Evolutionary conservation across 192 early-diverging fungal species (phyloP), one percentile per base, ranked within the genome.

Genomic region (Linnemannia hyalina): DNA sequence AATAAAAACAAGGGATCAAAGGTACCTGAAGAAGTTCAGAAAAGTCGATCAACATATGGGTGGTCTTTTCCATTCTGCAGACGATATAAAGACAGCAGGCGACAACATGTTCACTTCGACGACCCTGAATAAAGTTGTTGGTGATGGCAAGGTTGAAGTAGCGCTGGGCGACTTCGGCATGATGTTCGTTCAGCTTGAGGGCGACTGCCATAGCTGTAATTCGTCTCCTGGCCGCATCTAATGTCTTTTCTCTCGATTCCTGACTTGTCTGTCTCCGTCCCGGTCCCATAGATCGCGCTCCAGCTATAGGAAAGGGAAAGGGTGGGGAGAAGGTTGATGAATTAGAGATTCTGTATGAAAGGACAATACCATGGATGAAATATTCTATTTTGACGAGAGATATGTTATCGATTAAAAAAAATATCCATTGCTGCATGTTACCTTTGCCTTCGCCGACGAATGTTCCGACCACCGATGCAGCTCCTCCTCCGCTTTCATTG

Each of bases 1-100:
- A 29, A 26, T 0, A 22, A 32, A 11, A 29, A 29, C 0, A 23
- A 15, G 2, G 29, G 4, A 32, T 3, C 10, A 65, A 32, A 32
- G 0, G 69, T 89, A 94, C 95, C 75, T 94, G 92, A 60, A 98
- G 82, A 6, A 96, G 88, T 79, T 99, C 98, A 2, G 97, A 93
- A 78, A 99, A 99, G 78, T 99, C 98, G 63, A 99, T 99, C 60
- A 99, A 90, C 97, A 99, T 97, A 79, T 96, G 94, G 15, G 94
- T 92, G 9, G 92, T 95, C 79, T 95, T 96, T 80, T 98, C 95
- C n/a, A 82, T 90, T 41, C 98, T 92, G 79, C 96, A 97, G 40
- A 95, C 95, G 80, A 97, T 96, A 76, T 99, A 99, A 8, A 98
- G 93, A 84, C 97, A 99, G 9, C 95, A 95, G 1, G 97, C 95